A percentile compares a stretch with the other conserved stretches of the same genome.
Evolutionary conservation across 305 asterid species (phyloP).

Genomic region (Fraxinus paxiana): DNA sequence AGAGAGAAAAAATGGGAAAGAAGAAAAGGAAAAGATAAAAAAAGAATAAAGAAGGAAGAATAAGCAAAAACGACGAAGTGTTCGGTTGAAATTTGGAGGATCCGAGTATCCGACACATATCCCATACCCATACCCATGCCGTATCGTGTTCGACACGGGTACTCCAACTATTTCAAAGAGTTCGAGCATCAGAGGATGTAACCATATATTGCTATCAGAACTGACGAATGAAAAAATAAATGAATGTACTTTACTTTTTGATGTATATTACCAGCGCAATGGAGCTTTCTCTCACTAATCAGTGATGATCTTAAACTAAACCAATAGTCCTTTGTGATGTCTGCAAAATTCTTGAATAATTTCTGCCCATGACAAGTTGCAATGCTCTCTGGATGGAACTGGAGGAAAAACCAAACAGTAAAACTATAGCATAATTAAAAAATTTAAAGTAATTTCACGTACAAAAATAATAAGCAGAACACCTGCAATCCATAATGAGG

Average conservation of each 20-base stretch:
- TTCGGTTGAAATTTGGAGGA: no score
- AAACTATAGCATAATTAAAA: constrained; percentile 2
- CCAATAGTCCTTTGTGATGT: constrained; percentile 81
- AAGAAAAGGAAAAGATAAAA: no score
- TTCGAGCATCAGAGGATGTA: neutral
- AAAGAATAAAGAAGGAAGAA: no score
- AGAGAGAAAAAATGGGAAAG: no score
- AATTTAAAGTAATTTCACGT: neutral
- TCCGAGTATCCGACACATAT: no score
- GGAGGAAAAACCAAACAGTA: constrained; percentile 28
- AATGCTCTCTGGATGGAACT: constrained; percentile 97
- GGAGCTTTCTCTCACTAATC: constrained; percentile 37
- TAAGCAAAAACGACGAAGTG: no score
- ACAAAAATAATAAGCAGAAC: constrained; percentile 14
- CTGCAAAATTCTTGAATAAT: constrained; percentile 76
- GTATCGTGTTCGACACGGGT: no score
- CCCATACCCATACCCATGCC: no score
- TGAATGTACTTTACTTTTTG: constrained; percentile 20
- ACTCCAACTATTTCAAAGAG: no score
- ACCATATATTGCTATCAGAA: neutral
- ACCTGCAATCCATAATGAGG: constrained; percentile 99
- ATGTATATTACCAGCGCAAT: constrained; percentile 59
- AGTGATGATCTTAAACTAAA: constrained; percentile 50
- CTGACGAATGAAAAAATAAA: neutral
- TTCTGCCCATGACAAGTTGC: constrained; percentile 80